Percentiles rank a stretch among this genome's conserved stretches.
Conservation (phyloP, 2,329 filamentous ascomycete species). For the Metarhizium guizhouense region DNA sequence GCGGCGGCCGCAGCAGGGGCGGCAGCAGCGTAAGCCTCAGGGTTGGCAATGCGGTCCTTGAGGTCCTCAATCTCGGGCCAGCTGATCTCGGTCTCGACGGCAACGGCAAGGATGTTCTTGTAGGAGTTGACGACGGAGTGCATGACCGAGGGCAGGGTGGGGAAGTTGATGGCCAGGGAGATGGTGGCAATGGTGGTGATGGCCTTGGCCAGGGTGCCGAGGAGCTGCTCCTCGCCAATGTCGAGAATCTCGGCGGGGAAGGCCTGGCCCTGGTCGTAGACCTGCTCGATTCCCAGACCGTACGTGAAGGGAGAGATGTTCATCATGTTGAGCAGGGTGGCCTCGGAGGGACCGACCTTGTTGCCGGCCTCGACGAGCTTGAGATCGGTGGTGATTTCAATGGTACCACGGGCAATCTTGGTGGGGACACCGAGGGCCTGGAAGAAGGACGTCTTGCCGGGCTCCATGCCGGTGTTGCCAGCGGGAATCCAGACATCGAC, state of each 20-base stretch:
- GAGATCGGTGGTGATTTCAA: slow-evolving; percentile 96
- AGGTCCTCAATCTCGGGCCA: slow-evolving; percentile 96
- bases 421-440: slow-evolving; percentile 99
- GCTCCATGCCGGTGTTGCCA: slow-evolving; percentile 99
- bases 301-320: slow-evolving; percentile 99
- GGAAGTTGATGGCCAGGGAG: slow-evolving; percentile 90
- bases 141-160: slow-evolving; percentile 89
- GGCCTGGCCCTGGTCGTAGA: slow-evolving; percentile 95
- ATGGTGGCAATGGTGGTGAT: slow-evolving; percentile 81
- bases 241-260: slow-evolving; percentile 84
- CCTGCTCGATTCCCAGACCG: slow-evolving; percentile 91
- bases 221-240: slow-evolving; percentile 89
- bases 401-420: slow-evolving; percentile 99
- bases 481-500: slow-evolving; percentile 90
- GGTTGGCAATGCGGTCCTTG: slow-evolving; percentile 99
- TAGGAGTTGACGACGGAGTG: slow-evolving; percentile 96
- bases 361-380: slow-evolving; percentile 88
- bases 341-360: slow-evolving; percentile 99
- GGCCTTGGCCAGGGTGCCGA: slow-evolving; percentile 70
- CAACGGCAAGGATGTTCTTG: slow-evolving; percentile 92
- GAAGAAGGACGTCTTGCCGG: slow-evolving; percentile 99
- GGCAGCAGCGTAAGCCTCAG: slow-evolving; percentile 84
- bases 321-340: slow-evolving; percentile 97
- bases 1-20: slow-evolving; percentile 61
- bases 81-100: slow-evolving; percentile 80